phyloP scores from a whole-genome alignment of 129 eudicot genomes.

The Tagetes erecta region DNA sequence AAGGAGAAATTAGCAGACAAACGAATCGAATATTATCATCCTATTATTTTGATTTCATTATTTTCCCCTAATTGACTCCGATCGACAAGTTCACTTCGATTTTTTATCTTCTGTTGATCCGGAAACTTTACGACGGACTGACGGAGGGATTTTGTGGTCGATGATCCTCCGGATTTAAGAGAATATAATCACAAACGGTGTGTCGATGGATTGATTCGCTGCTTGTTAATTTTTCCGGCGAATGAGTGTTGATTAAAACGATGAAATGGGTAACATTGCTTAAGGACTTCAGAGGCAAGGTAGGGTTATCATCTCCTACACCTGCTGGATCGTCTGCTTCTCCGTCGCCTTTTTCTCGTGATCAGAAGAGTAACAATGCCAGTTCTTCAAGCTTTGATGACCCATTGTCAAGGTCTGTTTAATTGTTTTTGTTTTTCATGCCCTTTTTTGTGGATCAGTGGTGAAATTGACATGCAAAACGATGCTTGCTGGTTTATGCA shows the following conservation, averaged over 20 bases:
- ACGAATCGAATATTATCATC: constrained; percentile 7
- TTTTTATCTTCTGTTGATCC: not conserved
- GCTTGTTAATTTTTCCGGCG: constrained; percentile 15
- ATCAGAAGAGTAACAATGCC: constrained; percentile 42
- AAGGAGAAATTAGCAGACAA: constrained; percentile 21
- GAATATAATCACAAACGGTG: constrained; percentile 39
- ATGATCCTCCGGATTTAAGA: constrained; percentile 39
- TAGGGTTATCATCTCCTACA: constrained; percentile 68
- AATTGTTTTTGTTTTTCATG: not conserved
- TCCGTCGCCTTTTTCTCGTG: constrained; percentile 40
- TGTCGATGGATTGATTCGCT: constrained; percentile 29
- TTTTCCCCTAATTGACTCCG: constrained; percentile 37
- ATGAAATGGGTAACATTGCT: constrained; percentile 99
- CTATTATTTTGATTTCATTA: constrained; percentile 34
- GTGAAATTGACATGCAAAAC: not conserved
- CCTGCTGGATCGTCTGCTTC: constrained; percentile 34
- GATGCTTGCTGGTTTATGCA: constrained; percentile 3
- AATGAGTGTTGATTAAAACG: constrained; percentile 53
- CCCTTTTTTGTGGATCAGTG: not conserved
- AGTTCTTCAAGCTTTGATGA: constrained; percentile 41
- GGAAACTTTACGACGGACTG: constrained; percentile 20
- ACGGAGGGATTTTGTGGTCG: constrained; percentile 37
- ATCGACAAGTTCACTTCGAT: constrained; percentile 45
- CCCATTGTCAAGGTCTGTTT: constrained; percentile 42
- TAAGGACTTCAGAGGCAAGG: constrained; percentile 89